phyloP scores from a whole-genome alignment of 768 basidiomycete genomes.

The Fomitopsis pulvina region DNA sequence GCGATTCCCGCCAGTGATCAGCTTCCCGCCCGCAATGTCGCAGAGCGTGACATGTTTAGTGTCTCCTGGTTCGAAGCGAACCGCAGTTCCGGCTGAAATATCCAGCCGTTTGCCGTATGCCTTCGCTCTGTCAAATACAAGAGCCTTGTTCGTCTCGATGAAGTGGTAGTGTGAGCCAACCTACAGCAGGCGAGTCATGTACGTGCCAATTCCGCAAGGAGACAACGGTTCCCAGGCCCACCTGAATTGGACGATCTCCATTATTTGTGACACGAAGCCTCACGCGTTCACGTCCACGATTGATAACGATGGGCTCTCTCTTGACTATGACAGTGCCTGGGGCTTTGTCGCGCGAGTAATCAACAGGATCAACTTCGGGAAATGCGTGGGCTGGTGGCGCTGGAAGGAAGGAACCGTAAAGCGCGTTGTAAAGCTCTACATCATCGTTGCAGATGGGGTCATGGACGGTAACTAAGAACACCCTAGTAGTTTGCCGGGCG shows the following conservation, averaged over 20 bases:
- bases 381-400: conserved; percentile 63
- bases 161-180: conserved; percentile 96
- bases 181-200: conserved; percentile 29
- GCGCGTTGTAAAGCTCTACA: conserved; percentile 73
- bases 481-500: conserved; percentile 31
- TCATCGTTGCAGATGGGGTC: conserved; percentile 85
- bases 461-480: conserved; percentile 97
- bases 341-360: conserved; percentile 45
- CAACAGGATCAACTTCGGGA: conserved; percentile 41
- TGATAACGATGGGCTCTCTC: conserved; percentile 65
- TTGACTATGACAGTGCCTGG: conserved; percentile 75
- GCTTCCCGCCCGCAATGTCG: conserved; percentile 62
- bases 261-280: conserved; percentile 77
- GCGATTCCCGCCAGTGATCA: conserved; percentile 75
- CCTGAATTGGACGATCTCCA: conserved; percentile 92
- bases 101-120: conserved; percentile 86
- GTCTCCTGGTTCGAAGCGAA: conserved; percentile 95
- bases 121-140: conserved; percentile 76
- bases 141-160: conserved; percentile 76
- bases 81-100: conserved; percentile 91
- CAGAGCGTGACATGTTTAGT: conserved; percentile 78
- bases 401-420: conserved; percentile 94
- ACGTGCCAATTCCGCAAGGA: no score
- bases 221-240: conserved; percentile 27
- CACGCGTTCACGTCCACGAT: conserved; percentile 64